Conservation (phyloP, 768 basidiomycete genomes). For the Tulasnella sp. region DNA sequence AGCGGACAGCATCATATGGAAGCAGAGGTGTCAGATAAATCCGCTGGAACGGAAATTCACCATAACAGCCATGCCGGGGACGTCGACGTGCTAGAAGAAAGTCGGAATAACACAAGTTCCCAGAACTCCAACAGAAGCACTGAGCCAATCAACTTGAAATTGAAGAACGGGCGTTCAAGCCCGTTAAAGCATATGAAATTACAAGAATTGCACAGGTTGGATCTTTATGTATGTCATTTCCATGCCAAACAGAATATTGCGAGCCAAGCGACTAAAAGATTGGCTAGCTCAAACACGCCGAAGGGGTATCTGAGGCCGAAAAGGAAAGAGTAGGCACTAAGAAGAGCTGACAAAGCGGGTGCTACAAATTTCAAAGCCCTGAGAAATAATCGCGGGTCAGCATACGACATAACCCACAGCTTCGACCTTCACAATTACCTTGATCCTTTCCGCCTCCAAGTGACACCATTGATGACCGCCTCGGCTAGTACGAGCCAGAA, state of each 20-base stretch:
- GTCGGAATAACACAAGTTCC: too few relatives aligned
- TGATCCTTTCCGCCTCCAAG: background rate
- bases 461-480: background rate
- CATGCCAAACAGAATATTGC: background rate
- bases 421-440: background rate
- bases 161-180: background rate
- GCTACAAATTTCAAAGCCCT: background rate
- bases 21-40: too few relatives aligned
- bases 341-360: background rate
- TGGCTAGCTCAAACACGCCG: slow-evolving; percentile 59
- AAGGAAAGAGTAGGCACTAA: background rate
- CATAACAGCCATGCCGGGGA: too few relatives aligned
- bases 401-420: background rate
- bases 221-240: background rate
- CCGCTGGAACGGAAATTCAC: too few relatives aligned
- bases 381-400: background rate
- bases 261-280: slow-evolving; percentile 46
- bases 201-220: background rate
- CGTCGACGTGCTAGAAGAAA: too few relatives aligned
- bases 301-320: slow-evolving; percentile 65
- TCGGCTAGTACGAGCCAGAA: slow-evolving; percentile 33
- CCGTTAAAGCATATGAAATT: background rate
- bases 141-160: background rate
- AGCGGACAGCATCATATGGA: too few relatives aligned
- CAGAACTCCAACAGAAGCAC: too few relatives aligned